Conservation (phyloP, 2,329 filamentous ascomycete genomes). For the Cladophialophora bantiana region DNA sequence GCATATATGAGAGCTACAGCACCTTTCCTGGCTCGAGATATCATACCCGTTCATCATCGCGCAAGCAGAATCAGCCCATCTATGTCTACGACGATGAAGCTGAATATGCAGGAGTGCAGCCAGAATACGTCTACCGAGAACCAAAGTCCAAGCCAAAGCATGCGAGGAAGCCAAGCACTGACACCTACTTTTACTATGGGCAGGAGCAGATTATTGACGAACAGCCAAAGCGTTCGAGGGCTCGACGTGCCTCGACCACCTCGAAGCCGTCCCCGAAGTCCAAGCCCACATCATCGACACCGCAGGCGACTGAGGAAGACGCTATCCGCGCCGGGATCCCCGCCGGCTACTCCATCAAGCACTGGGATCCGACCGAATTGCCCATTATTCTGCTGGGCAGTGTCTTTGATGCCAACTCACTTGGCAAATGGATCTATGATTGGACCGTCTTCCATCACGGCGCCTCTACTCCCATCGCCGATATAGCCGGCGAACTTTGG, state of each 20-base stretch:
- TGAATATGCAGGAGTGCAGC: constrained; percentile 61
- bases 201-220: constrained; percentile 66
- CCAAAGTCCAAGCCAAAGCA: constrained; percentile 53
- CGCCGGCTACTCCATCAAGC: constrained; percentile 90
- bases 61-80: constrained; percentile 60
- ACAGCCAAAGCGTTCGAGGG: constrained; percentile 55
- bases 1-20: constrained; percentile 50
- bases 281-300: constrained; percentile 47
- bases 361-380: constrained; percentile 94
- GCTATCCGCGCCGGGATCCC: constrained; percentile 74
- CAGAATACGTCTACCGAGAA: constrained; percentile 55
- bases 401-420: constrained; percentile 95
- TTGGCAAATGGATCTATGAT: constrained; percentile 99
- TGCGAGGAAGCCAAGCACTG: constrained; percentile 55
- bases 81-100: constrained; percentile 59
- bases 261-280: constrained; percentile 53
- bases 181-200: constrained; percentile 60
- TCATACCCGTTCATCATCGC: constrained; percentile 46
- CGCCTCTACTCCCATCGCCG: constrained; percentile 80
- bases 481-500: constrained; percentile 95
- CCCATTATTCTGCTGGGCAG: constrained; percentile 93
- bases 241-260: constrained; percentile 63
- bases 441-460: constrained; percentile 95
- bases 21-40: constrained; percentile 57
- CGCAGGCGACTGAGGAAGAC: constrained; percentile 69